Percentiles rank a stretch among this genome's conserved stretches.
These are phyloP conservation scores for Botrytis hyacinthi DNA, from an alignment of 2,329 filamentous ascomycete species.

Conservation along the genomic window DNA sequence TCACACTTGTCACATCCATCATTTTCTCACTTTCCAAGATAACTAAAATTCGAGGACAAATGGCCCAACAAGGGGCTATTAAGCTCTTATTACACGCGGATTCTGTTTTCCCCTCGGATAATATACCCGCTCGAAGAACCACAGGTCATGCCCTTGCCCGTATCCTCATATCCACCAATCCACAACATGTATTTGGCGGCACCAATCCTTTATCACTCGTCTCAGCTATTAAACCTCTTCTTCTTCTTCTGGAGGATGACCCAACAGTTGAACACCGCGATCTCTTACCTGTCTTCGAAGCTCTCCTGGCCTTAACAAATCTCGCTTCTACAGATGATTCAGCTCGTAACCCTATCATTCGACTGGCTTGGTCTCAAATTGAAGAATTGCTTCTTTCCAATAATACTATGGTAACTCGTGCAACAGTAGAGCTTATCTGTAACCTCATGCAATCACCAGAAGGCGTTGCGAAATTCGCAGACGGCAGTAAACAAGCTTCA, in stretches of 20 bases:
- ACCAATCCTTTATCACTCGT: constrained; percentile 70
- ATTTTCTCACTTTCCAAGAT: constrained; percentile 74
- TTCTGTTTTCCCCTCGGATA: constrained; percentile 57
- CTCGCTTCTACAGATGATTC: constrained; percentile 74
- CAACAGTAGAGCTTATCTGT: constrained; percentile 84
- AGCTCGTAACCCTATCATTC: constrained; percentile 66
- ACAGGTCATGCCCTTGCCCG: constrained; percentile 80
- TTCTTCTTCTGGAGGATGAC: constrained; percentile 68
- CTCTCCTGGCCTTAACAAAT: constrained; percentile 89
- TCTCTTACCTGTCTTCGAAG: constrained; percentile 85
- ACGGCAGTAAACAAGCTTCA: constrained; percentile 62
- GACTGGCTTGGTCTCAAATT: constrained; percentile 68
- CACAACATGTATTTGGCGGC: constrained; percentile 77
- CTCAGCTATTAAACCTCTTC: constrained; percentile 78
- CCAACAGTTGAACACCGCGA: constrained; percentile 64
- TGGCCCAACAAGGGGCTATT: constrained; percentile 92
- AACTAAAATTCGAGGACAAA: constrained; percentile 69
- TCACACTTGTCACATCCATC: constrained; percentile 72
- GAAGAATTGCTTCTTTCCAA: constrained; percentile 80
- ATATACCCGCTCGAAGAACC: constrained; percentile 50
- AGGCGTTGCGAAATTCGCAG: constrained; percentile 67
- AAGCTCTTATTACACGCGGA: constrained; percentile 75
- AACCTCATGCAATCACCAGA: constrained; percentile 75
- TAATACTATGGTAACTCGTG: constrained; percentile 75
- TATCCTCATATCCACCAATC: constrained; percentile 84